Evolutionary conservation across 106 monocot species (phyloP).

Genomic region (Vanilla planifolia): DNA sequence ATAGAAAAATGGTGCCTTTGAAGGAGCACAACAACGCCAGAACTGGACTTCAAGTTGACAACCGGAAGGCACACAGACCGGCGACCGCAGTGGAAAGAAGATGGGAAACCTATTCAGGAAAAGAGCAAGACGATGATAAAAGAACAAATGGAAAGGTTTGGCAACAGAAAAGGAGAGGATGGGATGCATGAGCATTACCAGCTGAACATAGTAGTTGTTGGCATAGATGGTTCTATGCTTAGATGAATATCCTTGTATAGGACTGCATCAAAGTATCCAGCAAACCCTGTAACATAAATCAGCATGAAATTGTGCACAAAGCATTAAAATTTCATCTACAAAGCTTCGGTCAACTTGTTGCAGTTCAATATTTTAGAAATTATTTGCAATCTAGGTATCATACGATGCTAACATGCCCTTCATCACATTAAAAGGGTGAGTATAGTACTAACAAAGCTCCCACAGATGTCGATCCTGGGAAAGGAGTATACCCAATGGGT

Average conservation of each 20-base stretch:
- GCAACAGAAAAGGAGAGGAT: neutral
- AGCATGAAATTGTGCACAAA: neutral
- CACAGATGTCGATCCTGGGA: too few species aligned
- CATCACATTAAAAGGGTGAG: too few species aligned
- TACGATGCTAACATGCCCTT: too few species aligned
- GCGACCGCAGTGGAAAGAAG: conserved; percentile 77
- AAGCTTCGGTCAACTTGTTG: too few species aligned
- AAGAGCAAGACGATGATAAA: neutral
- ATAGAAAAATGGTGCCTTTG: conserved; percentile 34
- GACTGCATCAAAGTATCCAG: conserved; percentile 81
- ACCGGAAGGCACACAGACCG: conserved; percentile 40
- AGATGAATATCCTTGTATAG: conserved; percentile 93
- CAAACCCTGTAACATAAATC: conserved; percentile 53
- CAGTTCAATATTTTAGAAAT: too few species aligned
- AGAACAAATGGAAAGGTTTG: neutral
- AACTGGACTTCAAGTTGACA: conserved; percentile 65
- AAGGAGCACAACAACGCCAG: conserved; percentile 66
- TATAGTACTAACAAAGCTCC: too few species aligned
- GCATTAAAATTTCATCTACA: too few species aligned
- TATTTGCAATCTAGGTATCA: too few species aligned
- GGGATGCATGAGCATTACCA: conserved; percentile 38
- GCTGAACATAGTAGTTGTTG: conserved; percentile 96
- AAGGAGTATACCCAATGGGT: too few species aligned
- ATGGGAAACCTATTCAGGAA: conserved; percentile 68
- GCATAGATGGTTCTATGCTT: conserved; percentile 75